Evolutionary conservation across 768 basidiomycete species (phyloP).

Genomic region (Rhodosporidiobolus odoratus): DNA sequence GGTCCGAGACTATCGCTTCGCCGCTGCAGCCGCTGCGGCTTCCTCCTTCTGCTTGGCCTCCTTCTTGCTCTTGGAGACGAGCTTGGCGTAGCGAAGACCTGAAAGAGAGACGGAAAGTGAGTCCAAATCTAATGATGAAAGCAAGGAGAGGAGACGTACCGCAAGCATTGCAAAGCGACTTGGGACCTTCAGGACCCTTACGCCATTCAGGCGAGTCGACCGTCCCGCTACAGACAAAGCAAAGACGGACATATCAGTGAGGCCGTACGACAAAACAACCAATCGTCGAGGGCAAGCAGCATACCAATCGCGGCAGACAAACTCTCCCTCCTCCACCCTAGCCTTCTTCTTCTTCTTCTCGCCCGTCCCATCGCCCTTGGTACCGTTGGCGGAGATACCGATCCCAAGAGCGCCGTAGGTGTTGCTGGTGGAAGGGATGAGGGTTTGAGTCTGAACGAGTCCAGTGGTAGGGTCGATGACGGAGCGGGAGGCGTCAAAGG

Average conservation of each 20-base stretch:
- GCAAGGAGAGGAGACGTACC: slow-evolving; percentile 48
- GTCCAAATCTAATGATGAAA: neutral
- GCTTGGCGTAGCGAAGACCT: slow-evolving; percentile 39
- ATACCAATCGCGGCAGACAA: slow-evolving; percentile 52
- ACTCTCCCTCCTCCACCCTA: slow-evolving; percentile 40
- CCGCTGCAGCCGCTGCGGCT: slow-evolving; percentile 3
- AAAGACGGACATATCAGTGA: neutral
- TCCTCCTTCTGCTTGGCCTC: too few relatives aligned
- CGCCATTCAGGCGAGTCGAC: slow-evolving; percentile 99
- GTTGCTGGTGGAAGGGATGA: slow-evolving; percentile 37
- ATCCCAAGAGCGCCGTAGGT: slow-evolving; percentile 42
- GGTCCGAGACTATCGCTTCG: neutral
- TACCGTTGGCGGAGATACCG: slow-evolving; percentile 33
- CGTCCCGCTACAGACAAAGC: slow-evolving; percentile 54
- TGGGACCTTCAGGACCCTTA: slow-evolving; percentile 89
- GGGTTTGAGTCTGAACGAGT: slow-evolving; percentile 26
- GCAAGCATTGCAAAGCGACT: slow-evolving; percentile 95
- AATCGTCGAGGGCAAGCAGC: too few relatives aligned
- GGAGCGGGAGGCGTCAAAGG: slow-evolving; percentile 1
- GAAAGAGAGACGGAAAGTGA: neutral
- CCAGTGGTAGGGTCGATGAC: slow-evolving; percentile 37
- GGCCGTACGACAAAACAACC: neutral
- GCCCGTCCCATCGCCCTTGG: slow-evolving; percentile 28
- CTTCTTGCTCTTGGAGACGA: slow-evolving; percentile 36
- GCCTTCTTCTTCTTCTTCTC: slow-evolving; percentile 42